Base-by-base conservation (phyloP, 1,284 basidiomycete genomes). In the Coniferiporia sulphurascens region DNA sequence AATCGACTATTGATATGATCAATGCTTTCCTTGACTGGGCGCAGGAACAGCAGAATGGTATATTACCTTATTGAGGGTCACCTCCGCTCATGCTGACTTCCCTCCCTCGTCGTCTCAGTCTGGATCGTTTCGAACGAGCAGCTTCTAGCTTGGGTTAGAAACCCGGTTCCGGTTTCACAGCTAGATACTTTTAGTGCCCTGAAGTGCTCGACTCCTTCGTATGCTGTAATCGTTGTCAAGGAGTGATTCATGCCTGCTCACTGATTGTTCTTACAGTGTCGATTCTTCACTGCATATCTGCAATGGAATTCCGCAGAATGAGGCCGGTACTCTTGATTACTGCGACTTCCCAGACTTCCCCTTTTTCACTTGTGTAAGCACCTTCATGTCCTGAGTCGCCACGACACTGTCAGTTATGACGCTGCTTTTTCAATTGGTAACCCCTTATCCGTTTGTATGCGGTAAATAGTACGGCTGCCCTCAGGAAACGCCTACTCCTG, bases 1-100 rank as follows among this genome's bases (percentile, higher is more conserved):
- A 76, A 52, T 75, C 76, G 1, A 86, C 81, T 8, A 85, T 89
- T 66, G 70, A 76, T 46, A 89, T 90, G 87, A 82, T 92, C 70
- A 91, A 91, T 68, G 66, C 76, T 15, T 92, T 91, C 77, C 76
- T 92, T 46, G 89, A 92, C 72, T 93, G 90, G 89, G 89, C 86
- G 15, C 89, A 91, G 69, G 65, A 80, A 61, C 84, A 87, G 67
- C 80, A 81, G 59, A 81, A 91, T 70, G 87, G 83, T 84, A 56
- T 41, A 71, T 65, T 52, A 48, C 10, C 22, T 34, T 35, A 12
- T 43, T 12, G 19, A 49, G 6, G 1, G 27, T 34, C 19, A 49
- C 44, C 41, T 56, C 52, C 19, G 6, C 3, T 2, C 34, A 8
- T 17, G n/a, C n/a, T 50, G 10, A 34, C 27, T 41, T 52, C 57